phyloP scores from a whole-genome alignment of 2,329 filamentous ascomycete genomes.

The Daldinia eschscholtzii region DNA sequence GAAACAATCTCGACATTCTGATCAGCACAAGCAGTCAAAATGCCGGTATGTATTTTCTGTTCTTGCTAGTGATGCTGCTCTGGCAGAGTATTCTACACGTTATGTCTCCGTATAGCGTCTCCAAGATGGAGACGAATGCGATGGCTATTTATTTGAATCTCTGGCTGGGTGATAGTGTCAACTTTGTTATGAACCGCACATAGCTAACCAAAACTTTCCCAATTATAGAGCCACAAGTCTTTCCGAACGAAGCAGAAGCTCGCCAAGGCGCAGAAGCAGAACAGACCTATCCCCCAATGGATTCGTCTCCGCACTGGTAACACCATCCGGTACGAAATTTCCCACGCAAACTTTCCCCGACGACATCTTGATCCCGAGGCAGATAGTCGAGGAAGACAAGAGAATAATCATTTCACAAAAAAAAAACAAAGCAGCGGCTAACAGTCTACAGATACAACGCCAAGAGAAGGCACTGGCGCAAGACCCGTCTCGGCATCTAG shows the following conservation, averaged over 20 bases:
- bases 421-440: conserved; percentile 27
- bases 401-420: not conserved
- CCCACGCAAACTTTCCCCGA: conserved; percentile 11
- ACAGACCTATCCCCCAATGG: conserved; percentile 99
- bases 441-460: conserved; percentile 90
- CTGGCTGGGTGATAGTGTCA: not conserved
- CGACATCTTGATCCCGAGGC: conserved; percentile 27
- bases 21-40: conserved; percentile 57
- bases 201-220: conserved; percentile 31
- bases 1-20: conserved; percentile 54
- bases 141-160: conserved; percentile 3
- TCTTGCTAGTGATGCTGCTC: not conserved
- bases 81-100: not conserved
- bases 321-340: conserved; percentile 91
- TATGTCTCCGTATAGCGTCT: conserved; percentile 1
- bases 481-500: conserved; percentile 99
- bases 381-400: not conserved
- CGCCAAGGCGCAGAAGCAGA: conserved; percentile 99
- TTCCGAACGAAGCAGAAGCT: conserved; percentile 99
- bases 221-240: conserved; percentile 93
- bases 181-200: conserved; percentile 1
- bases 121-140: conserved; percentile 3
- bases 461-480: conserved; percentile 99
- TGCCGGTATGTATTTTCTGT: conserved; percentile 55
- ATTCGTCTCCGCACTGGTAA: conserved; percentile 98